Conservation (phyloP, 306 rosid species). For the Cucurbita argyrosperma region DNA sequence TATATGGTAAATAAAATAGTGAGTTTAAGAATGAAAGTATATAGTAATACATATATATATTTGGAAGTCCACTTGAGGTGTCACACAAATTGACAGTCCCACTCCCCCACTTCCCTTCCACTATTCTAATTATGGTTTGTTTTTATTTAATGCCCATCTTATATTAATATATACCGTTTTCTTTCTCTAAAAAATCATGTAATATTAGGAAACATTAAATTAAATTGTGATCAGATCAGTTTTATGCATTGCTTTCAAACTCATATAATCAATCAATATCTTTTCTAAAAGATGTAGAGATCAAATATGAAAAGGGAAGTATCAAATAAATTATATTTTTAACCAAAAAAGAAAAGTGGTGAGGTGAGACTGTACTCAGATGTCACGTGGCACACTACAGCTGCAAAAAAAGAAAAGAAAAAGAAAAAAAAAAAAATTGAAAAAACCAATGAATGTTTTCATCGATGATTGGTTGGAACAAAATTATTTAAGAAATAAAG, state of each 20-base stretch:
- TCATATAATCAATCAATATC: no score
- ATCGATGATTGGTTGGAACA: neutral
- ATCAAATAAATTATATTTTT: neutral
- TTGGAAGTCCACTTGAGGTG: neutral
- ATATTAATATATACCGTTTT: neutral
- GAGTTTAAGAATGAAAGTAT: neutral
- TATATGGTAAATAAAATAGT: no score
- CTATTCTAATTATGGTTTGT: no score
- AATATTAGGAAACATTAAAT: neutral
- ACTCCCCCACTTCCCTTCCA: neutral
- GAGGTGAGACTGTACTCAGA: neutral
- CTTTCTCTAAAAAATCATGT: neutral
- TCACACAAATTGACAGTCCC: neutral
- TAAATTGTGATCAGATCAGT: no score
- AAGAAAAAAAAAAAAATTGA: no score
- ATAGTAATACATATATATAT: no score
- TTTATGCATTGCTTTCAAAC: no score
- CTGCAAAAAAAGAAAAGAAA: neutral
- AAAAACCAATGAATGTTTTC: neutral
- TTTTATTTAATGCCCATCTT: neutral
- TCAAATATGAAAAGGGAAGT: neutral
- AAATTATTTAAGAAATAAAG: neutral
- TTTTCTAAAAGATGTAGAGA: neutral
- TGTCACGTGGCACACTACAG: neutral
- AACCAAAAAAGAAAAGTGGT: neutral